Conservation (phyloP, 2,329 filamentous ascomycete species). For the Botrytis paeoniae region DNA sequence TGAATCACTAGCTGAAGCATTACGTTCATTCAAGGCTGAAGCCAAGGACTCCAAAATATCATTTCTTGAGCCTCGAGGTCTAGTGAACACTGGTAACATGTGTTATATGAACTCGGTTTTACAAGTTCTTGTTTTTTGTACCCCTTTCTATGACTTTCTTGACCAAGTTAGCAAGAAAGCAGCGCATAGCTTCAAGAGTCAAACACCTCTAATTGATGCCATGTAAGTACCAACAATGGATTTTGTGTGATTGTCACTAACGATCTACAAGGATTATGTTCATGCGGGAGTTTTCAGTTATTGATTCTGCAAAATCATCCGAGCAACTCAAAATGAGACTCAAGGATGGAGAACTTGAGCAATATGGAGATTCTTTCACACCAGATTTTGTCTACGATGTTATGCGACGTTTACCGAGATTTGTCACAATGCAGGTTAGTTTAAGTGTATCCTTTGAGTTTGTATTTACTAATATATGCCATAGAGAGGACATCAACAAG, state of each 20-base stretch:
- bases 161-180: constrained; percentile 82
- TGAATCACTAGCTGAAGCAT: constrained; percentile 70
- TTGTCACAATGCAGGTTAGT: constrained; percentile 85
- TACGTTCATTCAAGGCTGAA: constrained; percentile 66
- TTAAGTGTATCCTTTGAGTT: constrained; percentile 6
- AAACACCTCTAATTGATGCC: constrained; percentile 89
- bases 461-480: constrained; percentile 29
- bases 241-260: constrained; percentile 17
- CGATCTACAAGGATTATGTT: constrained; percentile 74
- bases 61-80: constrained; percentile 86
- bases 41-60: constrained; percentile 60
- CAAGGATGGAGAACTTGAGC: constrained; percentile 80
- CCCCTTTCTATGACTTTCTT: constrained; percentile 91
- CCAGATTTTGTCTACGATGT: constrained; percentile 96
- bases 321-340: constrained; percentile 72
- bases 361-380: constrained; percentile 86
- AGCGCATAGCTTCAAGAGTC: constrained; percentile 88
- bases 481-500: constrained; percentile 90
- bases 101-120: constrained; percentile 99
- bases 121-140: constrained; percentile 91
- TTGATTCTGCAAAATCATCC: constrained; percentile 71
- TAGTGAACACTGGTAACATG: constrained; percentile 98
- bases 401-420: constrained; percentile 80
- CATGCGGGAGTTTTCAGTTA: constrained; percentile 84
- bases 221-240: constrained; percentile 59